A percentile compares a stretch with the other conserved stretches of the same genome.
Conservation (phyloP, 169 alveolate species). For the Eimeria acervulina region DNA sequence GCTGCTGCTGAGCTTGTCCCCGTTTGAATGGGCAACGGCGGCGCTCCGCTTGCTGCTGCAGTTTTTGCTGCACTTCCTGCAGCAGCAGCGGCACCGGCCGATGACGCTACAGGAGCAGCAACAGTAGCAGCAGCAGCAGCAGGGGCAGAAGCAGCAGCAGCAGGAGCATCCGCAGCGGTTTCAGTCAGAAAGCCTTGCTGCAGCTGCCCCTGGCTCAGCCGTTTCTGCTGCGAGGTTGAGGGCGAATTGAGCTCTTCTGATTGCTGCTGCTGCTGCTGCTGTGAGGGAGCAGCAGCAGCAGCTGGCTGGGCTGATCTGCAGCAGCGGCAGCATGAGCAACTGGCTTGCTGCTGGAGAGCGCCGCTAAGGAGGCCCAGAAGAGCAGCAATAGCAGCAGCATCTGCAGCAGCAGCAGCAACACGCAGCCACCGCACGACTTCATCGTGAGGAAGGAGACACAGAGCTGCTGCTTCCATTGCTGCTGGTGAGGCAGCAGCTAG, state of each 20-base stretch:
- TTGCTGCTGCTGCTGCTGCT: slow-evolving; percentile 39
- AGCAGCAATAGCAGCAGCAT: slow-evolving; percentile 69
- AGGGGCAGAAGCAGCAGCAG: not conserved
- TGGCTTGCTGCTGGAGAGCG: slow-evolving; percentile 43
- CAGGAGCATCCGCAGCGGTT: not conserved
- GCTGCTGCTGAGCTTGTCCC: slow-evolving; percentile 11
- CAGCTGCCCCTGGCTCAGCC: not conserved
- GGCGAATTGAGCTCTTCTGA: not conserved
- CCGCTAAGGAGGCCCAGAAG: slow-evolving; percentile 63
- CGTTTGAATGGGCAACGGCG: not conserved
- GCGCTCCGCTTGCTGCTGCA: not conserved
- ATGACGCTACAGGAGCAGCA: not conserved
- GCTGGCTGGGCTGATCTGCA: not conserved
- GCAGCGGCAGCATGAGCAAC: slow-evolving; percentile 51
- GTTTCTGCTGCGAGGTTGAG: slow-evolving; percentile 33
- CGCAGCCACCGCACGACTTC: slow-evolving; percentile 61
- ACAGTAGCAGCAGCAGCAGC: slow-evolving; percentile 20
- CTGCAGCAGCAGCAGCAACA: slow-evolving; percentile 58
- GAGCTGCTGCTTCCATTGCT: slow-evolving; percentile 52
- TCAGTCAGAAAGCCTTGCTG: not conserved
- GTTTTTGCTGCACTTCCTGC: not conserved
- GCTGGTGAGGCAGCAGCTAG: not conserved
- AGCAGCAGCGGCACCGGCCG: slow-evolving; percentile 1
- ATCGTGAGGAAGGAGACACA: slow-evolving; percentile 31
- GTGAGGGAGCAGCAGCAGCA: not conserved